Evolutionary conservation across 805 yeast species (phyloP).

Genomic region (baker's yeast (Saccharomyces cerevisiae)): DNA sequence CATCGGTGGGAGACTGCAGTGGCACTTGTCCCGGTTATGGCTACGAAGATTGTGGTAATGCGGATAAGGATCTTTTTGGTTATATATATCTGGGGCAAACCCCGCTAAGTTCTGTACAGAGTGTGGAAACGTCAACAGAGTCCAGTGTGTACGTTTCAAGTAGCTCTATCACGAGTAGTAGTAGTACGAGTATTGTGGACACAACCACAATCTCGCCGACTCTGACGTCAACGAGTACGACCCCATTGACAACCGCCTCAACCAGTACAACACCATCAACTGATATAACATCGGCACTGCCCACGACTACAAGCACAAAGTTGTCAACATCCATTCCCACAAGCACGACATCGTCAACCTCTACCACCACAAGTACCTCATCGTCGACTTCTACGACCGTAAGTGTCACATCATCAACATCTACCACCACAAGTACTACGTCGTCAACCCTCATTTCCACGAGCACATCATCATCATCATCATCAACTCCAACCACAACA

Average conservation of each 20-base stretch:
- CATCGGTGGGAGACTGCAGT: conserved; percentile 14
- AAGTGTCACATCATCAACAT: conserved; percentile 3
- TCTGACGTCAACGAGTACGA: neutral
- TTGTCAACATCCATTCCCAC: conserved; percentile 5
- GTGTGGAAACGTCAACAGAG: neutral
- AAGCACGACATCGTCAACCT: conserved; percentile 3
- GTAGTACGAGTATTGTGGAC: neutral
- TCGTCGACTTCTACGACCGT: neutral
- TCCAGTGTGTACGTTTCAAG: neutral
- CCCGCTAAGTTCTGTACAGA: conserved; percentile 3
- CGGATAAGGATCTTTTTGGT: conserved; percentile 14
- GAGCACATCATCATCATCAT: conserved; percentile 3
- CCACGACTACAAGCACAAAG: neutral
- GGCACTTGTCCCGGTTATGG: conserved; percentile 23
- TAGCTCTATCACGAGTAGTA: neutral
- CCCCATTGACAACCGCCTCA: neutral
- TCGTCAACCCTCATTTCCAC: conserved; percentile 5
- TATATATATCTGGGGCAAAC: conserved; percentile 16
- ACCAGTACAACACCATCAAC: neutral
- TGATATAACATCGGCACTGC: neutral
- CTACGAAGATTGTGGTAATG: conserved; percentile 21
- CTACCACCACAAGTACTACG: conserved; percentile 1
- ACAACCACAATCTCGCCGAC: neutral
- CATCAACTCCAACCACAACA: no score
- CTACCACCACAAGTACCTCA: conserved; percentile 4